phyloP scores from a whole-genome alignment of 352 stramenopile species.

The Phytophthora sp. region DNA sequence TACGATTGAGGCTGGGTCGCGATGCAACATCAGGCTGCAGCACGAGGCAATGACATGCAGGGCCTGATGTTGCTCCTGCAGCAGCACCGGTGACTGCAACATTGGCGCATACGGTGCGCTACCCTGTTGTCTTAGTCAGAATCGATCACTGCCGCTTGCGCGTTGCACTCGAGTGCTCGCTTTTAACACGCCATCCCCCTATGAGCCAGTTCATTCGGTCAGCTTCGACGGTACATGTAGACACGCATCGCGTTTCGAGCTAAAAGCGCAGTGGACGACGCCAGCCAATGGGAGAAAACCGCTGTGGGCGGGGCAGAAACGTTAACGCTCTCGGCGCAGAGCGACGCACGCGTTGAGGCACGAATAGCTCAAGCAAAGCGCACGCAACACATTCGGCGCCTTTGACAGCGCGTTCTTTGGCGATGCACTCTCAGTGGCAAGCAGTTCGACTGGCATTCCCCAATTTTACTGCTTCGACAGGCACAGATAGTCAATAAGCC shows the following conservation, averaged over 20 bases:
- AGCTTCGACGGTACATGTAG: background rate
- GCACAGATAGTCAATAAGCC: background rate
- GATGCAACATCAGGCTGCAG: no score
- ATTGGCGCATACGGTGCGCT: background rate
- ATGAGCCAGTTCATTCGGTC: slow-evolving; percentile 3
- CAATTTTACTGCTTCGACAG: slow-evolving; percentile 5
- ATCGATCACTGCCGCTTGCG: background rate
- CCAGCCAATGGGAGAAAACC: slow-evolving; percentile 12
- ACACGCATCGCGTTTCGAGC: slow-evolving; percentile 12
- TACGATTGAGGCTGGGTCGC: no score
- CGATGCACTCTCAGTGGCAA: background rate
- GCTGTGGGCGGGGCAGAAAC: slow-evolving; percentile 10
- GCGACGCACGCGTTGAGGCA: slow-evolving; percentile 6
- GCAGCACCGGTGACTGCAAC: background rate
- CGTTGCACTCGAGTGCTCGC: background rate
- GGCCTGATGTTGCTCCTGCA: background rate
- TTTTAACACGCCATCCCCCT: slow-evolving; percentile 29
- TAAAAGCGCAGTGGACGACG: slow-evolving; percentile 6
- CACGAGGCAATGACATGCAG: no score
- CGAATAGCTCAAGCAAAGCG: slow-evolving; percentile 21
- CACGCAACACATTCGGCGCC: background rate
- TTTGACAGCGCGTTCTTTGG: slow-evolving; percentile 9
- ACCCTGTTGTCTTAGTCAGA: background rate
- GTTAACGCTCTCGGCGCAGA: slow-evolving; percentile 4
- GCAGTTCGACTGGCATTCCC: slow-evolving; percentile 8